Percentiles rank a stretch among this genome's conserved stretches.
Conservation (phyloP, 768 basidiomycete species). For the Ephemerocybe angulata region DNA sequence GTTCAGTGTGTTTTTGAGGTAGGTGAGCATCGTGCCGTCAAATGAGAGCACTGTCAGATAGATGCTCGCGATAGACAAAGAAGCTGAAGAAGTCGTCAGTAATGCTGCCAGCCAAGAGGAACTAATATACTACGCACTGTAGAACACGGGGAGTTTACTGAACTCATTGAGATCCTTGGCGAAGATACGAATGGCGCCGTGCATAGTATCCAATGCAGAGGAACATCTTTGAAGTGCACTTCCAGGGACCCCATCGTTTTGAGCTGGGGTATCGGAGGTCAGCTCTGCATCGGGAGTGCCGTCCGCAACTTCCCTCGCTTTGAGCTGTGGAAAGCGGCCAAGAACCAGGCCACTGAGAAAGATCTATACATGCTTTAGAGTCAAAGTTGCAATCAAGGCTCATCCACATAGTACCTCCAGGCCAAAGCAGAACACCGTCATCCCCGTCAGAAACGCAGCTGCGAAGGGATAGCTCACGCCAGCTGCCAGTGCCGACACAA, state of each 20-base stretch:
- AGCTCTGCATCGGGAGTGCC: too few species aligned
- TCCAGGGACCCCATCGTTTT: neutral
- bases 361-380: neutral
- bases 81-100: slow-evolving; percentile 30
- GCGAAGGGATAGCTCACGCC: slow-evolving; percentile 30
- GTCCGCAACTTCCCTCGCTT: neutral
- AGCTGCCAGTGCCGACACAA: slow-evolving; percentile 45
- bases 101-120: slow-evolving; percentile 12
- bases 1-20: slow-evolving; percentile 38
- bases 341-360: neutral
- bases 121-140: slow-evolving; percentile 11
- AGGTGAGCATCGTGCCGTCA: slow-evolving; percentile 51
- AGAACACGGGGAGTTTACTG: slow-evolving; percentile 17
- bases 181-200: neutral
- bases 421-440: slow-evolving; percentile 31
- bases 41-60: slow-evolving; percentile 41
- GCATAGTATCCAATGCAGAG: neutral
- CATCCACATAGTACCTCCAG: too few species aligned
- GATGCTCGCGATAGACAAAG: slow-evolving; percentile 39
- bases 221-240: neutral
- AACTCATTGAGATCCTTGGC: slow-evolving; percentile 6
- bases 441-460: slow-evolving; percentile 28
- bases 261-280: too few species aligned
- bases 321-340: neutral
- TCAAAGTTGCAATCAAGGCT: neutral